phyloP scores from a whole-genome alignment of 257 asterid genomes.

The Solanum chilense region DNA sequence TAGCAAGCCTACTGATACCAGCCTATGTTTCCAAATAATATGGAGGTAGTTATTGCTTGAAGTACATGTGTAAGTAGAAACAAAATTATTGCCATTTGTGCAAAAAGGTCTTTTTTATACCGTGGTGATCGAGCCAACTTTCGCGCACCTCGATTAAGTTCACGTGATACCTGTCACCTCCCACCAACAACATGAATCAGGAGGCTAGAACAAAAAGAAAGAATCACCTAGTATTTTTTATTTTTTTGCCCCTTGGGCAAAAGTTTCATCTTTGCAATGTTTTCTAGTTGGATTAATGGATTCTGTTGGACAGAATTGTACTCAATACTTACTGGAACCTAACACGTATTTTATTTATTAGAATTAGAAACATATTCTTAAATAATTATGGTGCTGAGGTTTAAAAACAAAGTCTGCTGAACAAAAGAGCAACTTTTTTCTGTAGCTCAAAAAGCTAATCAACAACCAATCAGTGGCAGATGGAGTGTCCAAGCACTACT shows the following conservation, averaged over 20 bases:
- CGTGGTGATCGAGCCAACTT: background rate
- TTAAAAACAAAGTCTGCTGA: background rate
- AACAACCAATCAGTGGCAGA: background rate
- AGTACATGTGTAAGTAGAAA: background rate
- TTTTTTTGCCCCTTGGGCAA: background rate
- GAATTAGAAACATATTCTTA: background rate
- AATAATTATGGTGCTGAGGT: background rate
- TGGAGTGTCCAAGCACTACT: background rate
- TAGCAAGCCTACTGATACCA: background rate
- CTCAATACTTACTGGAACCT: background rate
- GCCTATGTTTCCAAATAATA: background rate
- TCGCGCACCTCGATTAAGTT: too few species aligned
- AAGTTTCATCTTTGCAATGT: background rate
- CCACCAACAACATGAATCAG: background rate
- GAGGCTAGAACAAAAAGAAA: background rate
- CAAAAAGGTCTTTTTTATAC: background rate
- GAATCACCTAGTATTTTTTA: background rate
- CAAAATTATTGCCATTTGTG: background rate
- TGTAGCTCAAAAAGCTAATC: background rate
- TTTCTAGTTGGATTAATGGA: background rate
- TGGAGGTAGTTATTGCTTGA: background rate
- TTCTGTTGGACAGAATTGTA: background rate
- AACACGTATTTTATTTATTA: background rate
- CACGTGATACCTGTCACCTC: background rate
- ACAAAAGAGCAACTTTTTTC: background rate